Evolutionary conservation across 805 yeast species (phyloP).

Genomic region (Candida insectorum): DNA sequence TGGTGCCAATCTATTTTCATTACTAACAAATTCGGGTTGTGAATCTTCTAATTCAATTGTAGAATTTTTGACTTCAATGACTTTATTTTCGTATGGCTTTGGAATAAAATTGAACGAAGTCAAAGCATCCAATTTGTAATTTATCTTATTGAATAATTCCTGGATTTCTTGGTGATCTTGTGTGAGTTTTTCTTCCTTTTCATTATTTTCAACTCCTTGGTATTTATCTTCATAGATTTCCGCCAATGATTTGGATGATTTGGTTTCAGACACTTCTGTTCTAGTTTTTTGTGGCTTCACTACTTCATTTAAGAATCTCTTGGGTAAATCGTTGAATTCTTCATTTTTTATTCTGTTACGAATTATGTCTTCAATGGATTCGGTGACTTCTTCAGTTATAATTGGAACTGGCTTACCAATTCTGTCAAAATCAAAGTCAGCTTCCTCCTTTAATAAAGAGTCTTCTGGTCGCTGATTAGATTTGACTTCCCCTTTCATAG

Average conservation of each 20-base stretch:
- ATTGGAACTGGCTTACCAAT: slow-evolving; percentile 95
- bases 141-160: slow-evolving; percentile 57
- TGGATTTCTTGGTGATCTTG: slow-evolving; percentile 77
- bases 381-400: slow-evolving; percentile 85
- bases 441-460: slow-evolving; percentile 68
- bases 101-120: slow-evolving; percentile 96
- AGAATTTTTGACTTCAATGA: slow-evolving; percentile 78
- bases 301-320: slow-evolving; percentile 64
- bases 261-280: slow-evolving; percentile 75
- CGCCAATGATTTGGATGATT: slow-evolving; percentile 84
- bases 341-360: slow-evolving; percentile 71
- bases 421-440: slow-evolving; percentile 82
- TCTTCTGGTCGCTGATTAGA: slow-evolving; percentile 81
- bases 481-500: slow-evolving; percentile 87
- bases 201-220: slow-evolving; percentile 43
- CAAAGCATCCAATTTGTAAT: slow-evolving; percentile 77
- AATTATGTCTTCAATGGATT: slow-evolving; percentile 82
- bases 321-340: slow-evolving; percentile 82
- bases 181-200: slow-evolving; percentile 59
- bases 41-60: slow-evolving; percentile 94
- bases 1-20: slow-evolving; percentile 81
- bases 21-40: slow-evolving; percentile 80
- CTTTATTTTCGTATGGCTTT: slow-evolving; percentile 71
- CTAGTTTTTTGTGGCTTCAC: slow-evolving; percentile 45
- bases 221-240: slow-evolving; percentile 89